phyloP scores from a whole-genome alignment of 2,329 filamentous ascomycete species.

The Colletotrichum sp. region DNA sequence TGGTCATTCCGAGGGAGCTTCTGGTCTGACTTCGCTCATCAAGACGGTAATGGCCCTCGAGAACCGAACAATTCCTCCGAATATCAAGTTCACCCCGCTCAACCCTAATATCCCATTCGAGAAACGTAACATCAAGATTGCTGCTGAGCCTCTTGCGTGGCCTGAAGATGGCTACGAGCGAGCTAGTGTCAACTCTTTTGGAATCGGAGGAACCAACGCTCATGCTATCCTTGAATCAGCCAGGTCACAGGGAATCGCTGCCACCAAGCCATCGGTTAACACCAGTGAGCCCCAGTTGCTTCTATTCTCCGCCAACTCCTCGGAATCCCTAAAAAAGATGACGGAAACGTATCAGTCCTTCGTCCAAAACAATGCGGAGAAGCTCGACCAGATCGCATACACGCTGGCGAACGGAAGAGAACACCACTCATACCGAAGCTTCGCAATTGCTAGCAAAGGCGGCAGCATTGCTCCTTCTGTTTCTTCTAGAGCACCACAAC shows the following conservation, averaged over 20 bases:
- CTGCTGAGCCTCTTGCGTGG: conserved; percentile 26
- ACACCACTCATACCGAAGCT: conserved; percentile 28
- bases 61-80: background rate
- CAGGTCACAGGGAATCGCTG: background rate
- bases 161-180: conserved; percentile 27
- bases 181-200: conserved; percentile 39
- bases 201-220: conserved; percentile 30
- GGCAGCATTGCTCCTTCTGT: conserved; percentile 17
- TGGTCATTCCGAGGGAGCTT: conserved; percentile 39
- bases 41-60: conserved; percentile 32
- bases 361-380: conserved; percentile 3
- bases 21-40: conserved; percentile 33
- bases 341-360: conserved; percentile 23
- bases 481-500: conserved; percentile 24
- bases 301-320: background rate
- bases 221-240: conserved; percentile 25
- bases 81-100: conserved; percentile 11
- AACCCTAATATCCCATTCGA: conserved; percentile 17
- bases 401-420: conserved; percentile 32
- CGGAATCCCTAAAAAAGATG: background rate
- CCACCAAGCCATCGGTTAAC: background rate
- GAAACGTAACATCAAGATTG: conserved; percentile 26
- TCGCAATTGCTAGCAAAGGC: conserved; percentile 16
- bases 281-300: conserved; percentile 22
- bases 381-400: conserved; percentile 28